Evolutionary conservation across 176 grass and related monocot genomes (phyloP).

Genomic region (Aegilops longissima): DNA sequence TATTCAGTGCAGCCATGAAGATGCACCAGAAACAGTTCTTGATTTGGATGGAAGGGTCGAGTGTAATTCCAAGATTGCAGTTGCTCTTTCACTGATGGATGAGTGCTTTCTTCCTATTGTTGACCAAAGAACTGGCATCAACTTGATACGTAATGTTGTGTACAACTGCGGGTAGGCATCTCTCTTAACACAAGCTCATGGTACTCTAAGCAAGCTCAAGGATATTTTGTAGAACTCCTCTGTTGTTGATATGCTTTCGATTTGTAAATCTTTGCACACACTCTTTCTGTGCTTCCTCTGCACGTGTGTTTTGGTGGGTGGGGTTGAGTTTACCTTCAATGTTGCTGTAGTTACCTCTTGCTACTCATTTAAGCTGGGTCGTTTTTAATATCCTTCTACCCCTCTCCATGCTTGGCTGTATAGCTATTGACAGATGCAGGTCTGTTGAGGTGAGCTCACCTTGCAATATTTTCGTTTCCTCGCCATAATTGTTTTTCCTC

Average conservation of each 20-base stretch:
- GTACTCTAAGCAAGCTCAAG: constrained; percentile 13
- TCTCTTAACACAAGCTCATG: constrained; percentile 30
- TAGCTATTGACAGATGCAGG: constrained; percentile 11
- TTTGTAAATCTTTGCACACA: constrained; percentile 8
- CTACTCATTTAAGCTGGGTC: background rate
- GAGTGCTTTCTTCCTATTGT: constrained; percentile 94
- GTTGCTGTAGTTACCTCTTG: background rate
- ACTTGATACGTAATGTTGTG: constrained; percentile 85
- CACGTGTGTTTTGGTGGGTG: constrained; percentile 27
- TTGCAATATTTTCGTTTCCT: constrained; percentile 9
- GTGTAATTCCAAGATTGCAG: constrained; percentile 87
- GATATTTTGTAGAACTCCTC: constrained; percentile 3
- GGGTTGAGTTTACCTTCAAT: constrained; percentile 1
- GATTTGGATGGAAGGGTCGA: constrained; percentile 49
- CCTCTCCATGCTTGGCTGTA: background rate
- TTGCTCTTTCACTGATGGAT: constrained; percentile 87
- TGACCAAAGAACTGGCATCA: constrained; percentile 95
- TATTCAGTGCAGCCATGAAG: constrained; percentile 63
- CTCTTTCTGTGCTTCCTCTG: background rate
- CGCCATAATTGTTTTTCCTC: background rate
- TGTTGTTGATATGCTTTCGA: constrained; percentile 23
- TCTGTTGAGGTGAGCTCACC: background rate
- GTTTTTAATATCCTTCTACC: background rate
- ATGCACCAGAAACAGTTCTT: constrained; percentile 47
- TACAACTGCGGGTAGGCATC: constrained; percentile 90